These are phyloP conservation scores for Lepidium didymum DNA, from an alignment of 345 rosid genomes.

Conservation along the genomic window DNA sequence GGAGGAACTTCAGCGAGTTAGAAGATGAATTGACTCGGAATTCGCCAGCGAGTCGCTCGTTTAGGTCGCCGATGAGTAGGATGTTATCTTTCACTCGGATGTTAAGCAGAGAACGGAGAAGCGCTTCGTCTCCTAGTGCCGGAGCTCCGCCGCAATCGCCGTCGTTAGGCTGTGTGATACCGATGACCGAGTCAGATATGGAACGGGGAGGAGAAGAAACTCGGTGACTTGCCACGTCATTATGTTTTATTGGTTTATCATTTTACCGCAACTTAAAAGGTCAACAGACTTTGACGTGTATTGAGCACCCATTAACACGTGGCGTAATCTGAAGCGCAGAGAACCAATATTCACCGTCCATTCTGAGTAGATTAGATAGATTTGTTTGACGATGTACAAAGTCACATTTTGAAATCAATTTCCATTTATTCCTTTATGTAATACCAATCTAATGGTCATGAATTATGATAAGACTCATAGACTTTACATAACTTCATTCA, in stretches of 20 bases:
- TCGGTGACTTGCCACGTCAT: slow-evolving; percentile 11
- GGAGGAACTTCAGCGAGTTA: slow-evolving; percentile 26
- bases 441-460: no score
- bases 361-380: slow-evolving; percentile 6
- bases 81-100: slow-evolving; percentile 55
- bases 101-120: slow-evolving; percentile 45
- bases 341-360: background rate
- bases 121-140: slow-evolving; percentile 15
- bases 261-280: background rate
- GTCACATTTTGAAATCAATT: background rate
- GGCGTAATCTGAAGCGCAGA: background rate
- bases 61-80: slow-evolving; percentile 49
- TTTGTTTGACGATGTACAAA: slow-evolving; percentile 13
- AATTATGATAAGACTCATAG: no score
- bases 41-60: slow-evolving; percentile 37
- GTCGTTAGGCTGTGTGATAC: slow-evolving; percentile 11
- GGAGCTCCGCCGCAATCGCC: slow-evolving; percentile 13
- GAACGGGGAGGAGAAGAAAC: slow-evolving; percentile 37
- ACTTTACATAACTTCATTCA: no score
- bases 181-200: slow-evolving; percentile 32
- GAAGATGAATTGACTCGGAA: slow-evolving; percentile 25
- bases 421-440: background rate
- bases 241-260: background rate
- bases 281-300: slow-evolving; percentile 1
- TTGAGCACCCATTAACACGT: slow-evolving; percentile 9